These are phyloP conservation scores for Blastobotrys petasosporus DNA, from an alignment of 1,139 yeast species.

Conservation along the genomic window DNA sequence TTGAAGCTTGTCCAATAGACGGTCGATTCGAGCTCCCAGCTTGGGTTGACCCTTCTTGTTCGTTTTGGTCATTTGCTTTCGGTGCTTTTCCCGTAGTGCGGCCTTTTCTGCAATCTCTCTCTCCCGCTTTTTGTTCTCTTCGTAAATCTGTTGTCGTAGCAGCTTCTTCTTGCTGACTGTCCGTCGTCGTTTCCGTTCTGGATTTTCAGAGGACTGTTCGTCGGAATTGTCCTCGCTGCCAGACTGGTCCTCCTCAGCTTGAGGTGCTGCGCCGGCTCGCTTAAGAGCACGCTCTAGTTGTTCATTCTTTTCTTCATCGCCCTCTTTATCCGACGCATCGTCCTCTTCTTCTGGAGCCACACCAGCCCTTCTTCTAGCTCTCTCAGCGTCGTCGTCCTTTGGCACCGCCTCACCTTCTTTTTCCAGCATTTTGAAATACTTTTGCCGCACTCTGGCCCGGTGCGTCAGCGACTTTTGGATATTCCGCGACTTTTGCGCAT, in stretches of 20 bases:
- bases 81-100: conserved; percentile 42
- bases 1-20: conserved; percentile 65
- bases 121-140: conserved; percentile 25
- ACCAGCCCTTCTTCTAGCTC: conserved; percentile 18
- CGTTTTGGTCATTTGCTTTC: conserved; percentile 46
- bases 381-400: conserved; percentile 23
- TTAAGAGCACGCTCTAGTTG: conserved; percentile 28
- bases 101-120: conserved; percentile 21
- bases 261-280: conserved; percentile 7
- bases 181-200: conserved; percentile 25
- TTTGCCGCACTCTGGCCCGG: conserved; percentile 75
- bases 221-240: background rate
- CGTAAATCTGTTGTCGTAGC: conserved; percentile 22
- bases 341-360: conserved; percentile 38
- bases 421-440: conserved; percentile 73
- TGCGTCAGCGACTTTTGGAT: conserved; percentile 69
- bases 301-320: conserved; percentile 37
- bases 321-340: conserved; percentile 37
- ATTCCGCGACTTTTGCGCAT: conserved; percentile 38
- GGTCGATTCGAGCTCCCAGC: conserved; percentile 84
- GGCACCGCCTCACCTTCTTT: conserved; percentile 40
- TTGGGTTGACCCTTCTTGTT: conserved; percentile 80
- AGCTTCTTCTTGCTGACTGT: conserved; percentile 7
- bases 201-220: conserved; percentile 14
- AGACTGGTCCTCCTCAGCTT: conserved; percentile 5